These are phyloP conservation scores for Tetracladium marchalianum DNA, from an alignment of 495 filamentous ascomycete genomes.

Conservation along the genomic window DNA sequence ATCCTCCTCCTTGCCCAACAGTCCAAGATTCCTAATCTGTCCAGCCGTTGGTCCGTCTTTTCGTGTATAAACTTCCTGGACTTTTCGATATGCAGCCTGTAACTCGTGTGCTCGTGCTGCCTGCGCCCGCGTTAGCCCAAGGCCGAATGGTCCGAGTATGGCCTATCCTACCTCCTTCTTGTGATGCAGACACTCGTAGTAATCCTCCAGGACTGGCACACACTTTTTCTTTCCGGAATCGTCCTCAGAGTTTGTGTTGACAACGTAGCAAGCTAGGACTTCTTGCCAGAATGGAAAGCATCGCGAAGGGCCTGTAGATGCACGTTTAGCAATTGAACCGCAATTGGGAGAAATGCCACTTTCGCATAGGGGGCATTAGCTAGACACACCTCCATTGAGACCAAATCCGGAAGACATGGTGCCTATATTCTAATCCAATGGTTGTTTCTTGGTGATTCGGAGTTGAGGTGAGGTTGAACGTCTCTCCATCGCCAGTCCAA, in stretches of 20 bases:
- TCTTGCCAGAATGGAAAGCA: constrained; percentile 99
- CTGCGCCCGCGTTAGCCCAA: constrained; percentile 32
- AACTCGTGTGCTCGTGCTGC: constrained; percentile 64
- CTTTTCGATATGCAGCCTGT: constrained; percentile 80
- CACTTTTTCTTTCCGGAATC: constrained; percentile 83
- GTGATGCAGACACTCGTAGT: constrained; percentile 98
- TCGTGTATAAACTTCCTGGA: constrained; percentile 61
- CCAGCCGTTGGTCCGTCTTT: constrained; percentile 65
- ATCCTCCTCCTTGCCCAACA: constrained; percentile 75
- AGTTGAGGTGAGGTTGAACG: constrained; percentile 12
- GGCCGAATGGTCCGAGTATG: background rate
- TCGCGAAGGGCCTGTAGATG: constrained; percentile 62
- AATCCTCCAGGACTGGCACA: constrained; percentile 80
- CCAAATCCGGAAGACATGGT: constrained; percentile 78
- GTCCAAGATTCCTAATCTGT: constrained; percentile 71
- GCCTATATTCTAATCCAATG: constrained; percentile 15
- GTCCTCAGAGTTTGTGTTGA: constrained; percentile 66
- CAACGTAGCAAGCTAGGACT: constrained; percentile 78
- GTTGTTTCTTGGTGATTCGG: constrained; percentile 6
- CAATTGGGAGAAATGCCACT: background rate
- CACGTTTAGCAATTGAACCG: constrained; percentile 12
- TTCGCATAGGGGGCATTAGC: background rate
- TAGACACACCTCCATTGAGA: constrained; percentile 62
- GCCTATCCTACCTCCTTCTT: constrained; percentile 74
- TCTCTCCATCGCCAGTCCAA: background rate